Percentiles rank a stretch among this genome's conserved stretches.
These are phyloP conservation scores for Gossypium raimondii DNA, from an alignment of 345 rosid species.

Conservation along the genomic window DNA sequence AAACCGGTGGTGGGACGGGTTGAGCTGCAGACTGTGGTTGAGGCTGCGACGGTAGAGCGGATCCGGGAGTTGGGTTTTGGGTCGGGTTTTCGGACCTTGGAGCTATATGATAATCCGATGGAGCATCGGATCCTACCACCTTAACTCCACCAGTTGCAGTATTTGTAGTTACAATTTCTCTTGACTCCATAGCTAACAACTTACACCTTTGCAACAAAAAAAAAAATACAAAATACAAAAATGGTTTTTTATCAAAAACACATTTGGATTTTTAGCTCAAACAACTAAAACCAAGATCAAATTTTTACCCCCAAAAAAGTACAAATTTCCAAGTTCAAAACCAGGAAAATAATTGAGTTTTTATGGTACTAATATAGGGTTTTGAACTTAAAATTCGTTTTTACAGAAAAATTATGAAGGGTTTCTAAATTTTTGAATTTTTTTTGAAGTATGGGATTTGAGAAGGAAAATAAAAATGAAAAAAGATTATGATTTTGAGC, in stretches of 20 bases:
- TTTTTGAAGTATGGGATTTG: constrained; percentile 26
- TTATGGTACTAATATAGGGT: not conserved
- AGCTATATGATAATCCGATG: constrained; percentile 78
- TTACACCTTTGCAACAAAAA: constrained; percentile 10
- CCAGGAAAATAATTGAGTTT: constrained; percentile 13
- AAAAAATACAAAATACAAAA: not conserved
- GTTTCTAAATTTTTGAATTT: not conserved
- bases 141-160: constrained; percentile 54
- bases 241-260: constrained; percentile 28
- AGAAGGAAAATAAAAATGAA: not conserved
- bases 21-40: constrained; percentile 26
- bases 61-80: constrained; percentile 36
- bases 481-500: constrained; percentile 25
- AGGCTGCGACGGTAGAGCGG: constrained; percentile 33
- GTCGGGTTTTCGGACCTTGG: constrained; percentile 56
- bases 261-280: constrained; percentile 41
- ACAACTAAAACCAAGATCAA: constrained; percentile 11
- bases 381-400: constrained; percentile 17
- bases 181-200: constrained; percentile 57
- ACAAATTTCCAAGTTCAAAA: constrained; percentile 18
- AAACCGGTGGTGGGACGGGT: constrained; percentile 21
- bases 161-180: constrained; percentile 44
- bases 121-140: constrained; percentile 87
- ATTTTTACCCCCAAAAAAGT: constrained; percentile 5
- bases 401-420: constrained; percentile 15